Percentiles rank a stretch among this genome's conserved stretches.
Evolutionary conservation across 2,329 filamentous ascomycete species (phyloP).

Genomic region (Parastagonospora avenae): DNA sequence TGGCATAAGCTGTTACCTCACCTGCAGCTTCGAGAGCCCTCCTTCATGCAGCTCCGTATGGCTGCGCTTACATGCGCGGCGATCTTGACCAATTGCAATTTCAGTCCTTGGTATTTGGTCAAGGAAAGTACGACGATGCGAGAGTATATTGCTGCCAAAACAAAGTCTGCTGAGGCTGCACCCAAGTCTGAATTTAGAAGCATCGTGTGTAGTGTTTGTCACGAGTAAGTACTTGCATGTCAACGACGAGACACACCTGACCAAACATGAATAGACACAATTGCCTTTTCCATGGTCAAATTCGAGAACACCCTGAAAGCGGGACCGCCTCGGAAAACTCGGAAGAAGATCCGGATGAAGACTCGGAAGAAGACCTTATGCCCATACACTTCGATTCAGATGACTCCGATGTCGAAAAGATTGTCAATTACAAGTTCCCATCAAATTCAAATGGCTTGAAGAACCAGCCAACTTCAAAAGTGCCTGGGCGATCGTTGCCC

Average conservation of each 20-base stretch:
- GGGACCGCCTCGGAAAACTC: not conserved
- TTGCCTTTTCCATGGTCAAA: slow-evolving; percentile 51
- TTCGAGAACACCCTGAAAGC: slow-evolving; percentile 34
- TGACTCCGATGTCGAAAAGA: slow-evolving; percentile 27
- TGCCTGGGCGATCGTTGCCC: slow-evolving; percentile 5
- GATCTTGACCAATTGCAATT: slow-evolving; percentile 41
- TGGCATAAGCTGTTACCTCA: slow-evolving; percentile 40
- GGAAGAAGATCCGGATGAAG: slow-evolving; percentile 6
- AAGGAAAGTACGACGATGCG: slow-evolving; percentile 28
- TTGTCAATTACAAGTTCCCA: slow-evolving; percentile 31
- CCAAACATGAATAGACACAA: slow-evolving; percentile 28
- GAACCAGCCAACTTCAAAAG: slow-evolving; percentile 3
- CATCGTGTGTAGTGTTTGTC: slow-evolving; percentile 37
- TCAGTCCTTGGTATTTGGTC: slow-evolving; percentile 51
- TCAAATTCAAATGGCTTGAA: slow-evolving; percentile 20
- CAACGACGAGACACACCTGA: slow-evolving; percentile 1
- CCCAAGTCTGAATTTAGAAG: slow-evolving; percentile 23
- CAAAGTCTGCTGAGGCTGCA: slow-evolving; percentile 1
- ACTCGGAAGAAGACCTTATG: slow-evolving; percentile 1
- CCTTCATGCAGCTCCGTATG: slow-evolving; percentile 27
- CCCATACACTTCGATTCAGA: slow-evolving; percentile 15
- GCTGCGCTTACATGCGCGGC: slow-evolving; percentile 45
- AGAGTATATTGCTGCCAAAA: slow-evolving; percentile 8
- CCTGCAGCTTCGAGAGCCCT: slow-evolving; percentile 34
- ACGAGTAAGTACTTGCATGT: slow-evolving; percentile 27